Conservation (phyloP, 345 rosid genomes). For the Brassica napus region Da-Ae NC_063452.1:56986501-56987000, state of each 20-base stretch:
- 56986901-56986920: conserved; percentile 15
- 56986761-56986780: conserved; percentile 17
- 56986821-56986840: conserved; percentile 10
- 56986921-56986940: conserved; percentile 8
- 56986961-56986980: conserved; percentile 52
- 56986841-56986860: background rate
- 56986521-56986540: background rate
- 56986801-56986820: conserved; percentile 8
- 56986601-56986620: background rate
- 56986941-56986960: background rate
- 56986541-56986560: background rate
- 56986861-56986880: conserved; percentile 1
- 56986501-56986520: background rate
- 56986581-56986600: background rate
- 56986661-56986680: conserved; percentile 21
- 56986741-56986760: conserved; percentile 10
- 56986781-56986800: conserved; percentile 21
- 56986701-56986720: conserved; percentile 1
- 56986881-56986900: background rate
- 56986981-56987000: conserved; percentile 73
- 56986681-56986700: background rate
- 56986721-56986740: conserved; percentile 6
- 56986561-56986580: background rate
- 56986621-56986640: background rate
- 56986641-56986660: background rate